A percentile compares a stretch with the other conserved stretches of the same genome.
Evolutionary conservation across 495 filamentous ascomycete genomes (phyloP).

Genomic region (Neurospora sp.): DNA sequence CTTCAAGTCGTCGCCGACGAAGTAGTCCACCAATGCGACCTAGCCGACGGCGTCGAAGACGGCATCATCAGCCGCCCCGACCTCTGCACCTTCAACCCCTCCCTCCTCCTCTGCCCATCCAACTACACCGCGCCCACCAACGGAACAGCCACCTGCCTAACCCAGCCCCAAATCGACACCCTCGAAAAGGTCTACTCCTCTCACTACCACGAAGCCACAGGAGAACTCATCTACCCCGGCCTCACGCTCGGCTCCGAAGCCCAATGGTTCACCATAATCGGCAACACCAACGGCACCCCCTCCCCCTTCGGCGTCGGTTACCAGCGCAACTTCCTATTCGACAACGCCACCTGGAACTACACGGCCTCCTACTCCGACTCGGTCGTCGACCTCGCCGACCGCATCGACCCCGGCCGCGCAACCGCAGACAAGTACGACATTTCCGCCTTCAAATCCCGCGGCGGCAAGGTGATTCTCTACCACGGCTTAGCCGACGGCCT

Average conservation of each 20-base stretch:
- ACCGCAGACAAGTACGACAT: constrained; percentile 40
- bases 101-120: constrained; percentile 40
- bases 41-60: constrained; percentile 49
- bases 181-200: constrained; percentile 44
- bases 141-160: constrained; percentile 39
- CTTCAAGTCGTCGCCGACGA: constrained; percentile 45
- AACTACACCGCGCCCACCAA: constrained; percentile 8
- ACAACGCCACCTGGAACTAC: constrained; percentile 32
- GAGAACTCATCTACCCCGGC: constrained; percentile 43
- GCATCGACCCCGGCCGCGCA: constrained; percentile 27
- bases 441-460: constrained; percentile 28
- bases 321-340: constrained; percentile 31
- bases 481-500: constrained; percentile 44
- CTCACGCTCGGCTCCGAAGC: constrained; percentile 27
- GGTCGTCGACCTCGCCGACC: constrained; percentile 14
- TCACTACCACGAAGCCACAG: constrained; percentile 37
- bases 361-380: constrained; percentile 11
- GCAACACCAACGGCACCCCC: constrained; percentile 7
- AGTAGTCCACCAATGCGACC: constrained; percentile 59
- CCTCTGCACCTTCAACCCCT: constrained; percentile 45
- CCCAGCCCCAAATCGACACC: constrained; percentile 43
- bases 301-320: constrained; percentile 27
- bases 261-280: constrained; percentile 14
- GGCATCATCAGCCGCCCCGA: constrained; percentile 51
- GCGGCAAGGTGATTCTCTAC: constrained; percentile 48